Conservation (phyloP, 2,329 filamentous ascomycete genomes). For the Aspergillus sp. region DNA sequence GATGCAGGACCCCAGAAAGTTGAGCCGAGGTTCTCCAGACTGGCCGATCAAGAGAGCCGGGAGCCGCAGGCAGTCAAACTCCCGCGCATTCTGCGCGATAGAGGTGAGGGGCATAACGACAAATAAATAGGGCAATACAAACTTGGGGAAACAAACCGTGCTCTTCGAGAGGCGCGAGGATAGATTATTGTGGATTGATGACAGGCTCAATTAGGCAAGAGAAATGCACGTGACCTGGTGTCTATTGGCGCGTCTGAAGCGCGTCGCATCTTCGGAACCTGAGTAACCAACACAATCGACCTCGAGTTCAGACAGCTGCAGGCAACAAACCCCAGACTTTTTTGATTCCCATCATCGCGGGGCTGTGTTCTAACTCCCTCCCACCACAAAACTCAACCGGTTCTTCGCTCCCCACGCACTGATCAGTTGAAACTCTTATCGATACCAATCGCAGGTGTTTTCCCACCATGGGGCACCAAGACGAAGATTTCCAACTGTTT, state of each 20-base stretch:
- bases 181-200: neutral
- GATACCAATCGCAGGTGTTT: neutral
- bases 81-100: neutral
- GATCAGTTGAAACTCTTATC: neutral
- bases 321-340: neutral
- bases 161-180: neutral
- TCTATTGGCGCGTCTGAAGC: conserved; percentile 20
- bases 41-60: neutral
- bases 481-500: conserved; percentile 39
- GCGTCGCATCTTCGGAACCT: conserved; percentile 10
- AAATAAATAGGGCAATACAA: neutral
- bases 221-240: conserved; percentile 25
- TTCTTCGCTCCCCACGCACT: neutral
- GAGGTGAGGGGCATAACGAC: neutral
- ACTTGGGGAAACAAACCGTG: neutral
- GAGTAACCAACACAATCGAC: neutral
- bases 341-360: neutral
- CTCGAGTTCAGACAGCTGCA: neutral
- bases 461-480: conserved; percentile 28
- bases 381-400: neutral
- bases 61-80: neutral
- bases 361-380: neutral
- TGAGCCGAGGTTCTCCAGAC: conserved; percentile 12
- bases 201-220: neutral
- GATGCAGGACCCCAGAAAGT: neutral